phyloP scores from a whole-genome alignment of 2,329 filamentous ascomycete genomes.

The Diaporthe capsici region DNA sequence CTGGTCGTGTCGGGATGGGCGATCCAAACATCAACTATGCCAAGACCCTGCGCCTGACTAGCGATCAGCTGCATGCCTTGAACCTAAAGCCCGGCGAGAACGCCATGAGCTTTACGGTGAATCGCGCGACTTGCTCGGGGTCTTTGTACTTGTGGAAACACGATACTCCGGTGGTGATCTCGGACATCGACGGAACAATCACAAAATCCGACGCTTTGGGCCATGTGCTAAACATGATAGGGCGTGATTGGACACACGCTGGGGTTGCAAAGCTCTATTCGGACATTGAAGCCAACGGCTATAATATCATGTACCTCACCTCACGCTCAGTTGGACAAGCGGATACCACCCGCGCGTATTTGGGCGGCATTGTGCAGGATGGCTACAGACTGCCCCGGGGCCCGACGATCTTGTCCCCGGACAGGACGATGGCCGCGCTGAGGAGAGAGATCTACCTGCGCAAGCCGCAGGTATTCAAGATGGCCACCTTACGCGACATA shows the following conservation, averaged over 20 bases:
- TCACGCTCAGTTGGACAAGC: conserved; percentile 94
- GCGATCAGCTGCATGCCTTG: conserved; percentile 91
- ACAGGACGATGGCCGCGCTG: conserved; percentile 93
- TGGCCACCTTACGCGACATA: conserved; percentile 97
- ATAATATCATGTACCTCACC: conserved; percentile 99
- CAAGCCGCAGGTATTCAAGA: conserved; percentile 99
- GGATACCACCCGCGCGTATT: conserved; percentile 89
- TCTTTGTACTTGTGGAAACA: conserved; percentile 95
- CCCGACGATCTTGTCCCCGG: conserved; percentile 94
- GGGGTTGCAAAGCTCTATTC: conserved; percentile 98
- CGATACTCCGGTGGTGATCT: conserved; percentile 94
- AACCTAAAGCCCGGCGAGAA: conserved; percentile 89
- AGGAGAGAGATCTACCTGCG: conserved; percentile 93
- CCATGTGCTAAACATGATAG: conserved; percentile 96
- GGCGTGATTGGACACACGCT: conserved; percentile 96
- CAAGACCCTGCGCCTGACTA: conserved; percentile 95
- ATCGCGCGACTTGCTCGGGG: conserved; percentile 90
- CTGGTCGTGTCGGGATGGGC: conserved; percentile 52
- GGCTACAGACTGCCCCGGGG: conserved; percentile 88
- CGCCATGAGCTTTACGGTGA: conserved; percentile 95
- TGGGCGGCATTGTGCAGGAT: conserved; percentile 91
- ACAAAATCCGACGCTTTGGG: conserved; percentile 97
- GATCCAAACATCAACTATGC: conserved; percentile 91
- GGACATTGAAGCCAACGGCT: conserved; percentile 94
- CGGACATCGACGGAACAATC: conserved; percentile 98